These are phyloP conservation scores for Rhizophora mangle DNA, from an alignment of 345 rosid genomes.

Conservation along the genomic window DNA sequence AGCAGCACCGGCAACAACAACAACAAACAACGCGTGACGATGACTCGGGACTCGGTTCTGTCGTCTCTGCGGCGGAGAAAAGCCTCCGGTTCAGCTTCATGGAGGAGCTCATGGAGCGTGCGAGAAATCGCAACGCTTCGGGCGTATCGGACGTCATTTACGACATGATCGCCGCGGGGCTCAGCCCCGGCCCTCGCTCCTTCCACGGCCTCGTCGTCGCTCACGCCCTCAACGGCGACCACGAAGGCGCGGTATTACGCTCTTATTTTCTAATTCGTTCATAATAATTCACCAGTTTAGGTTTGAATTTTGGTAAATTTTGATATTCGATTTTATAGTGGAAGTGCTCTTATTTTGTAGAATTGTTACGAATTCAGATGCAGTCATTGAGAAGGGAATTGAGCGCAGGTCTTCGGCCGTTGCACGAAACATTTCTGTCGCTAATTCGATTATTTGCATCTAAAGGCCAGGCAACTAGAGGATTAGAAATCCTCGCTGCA, in stretches of 20 bases:
- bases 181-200: slow-evolving; percentile 87
- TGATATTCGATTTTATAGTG: too few species aligned
- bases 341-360: too few species aligned
- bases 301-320: neutral
- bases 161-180: slow-evolving; percentile 96
- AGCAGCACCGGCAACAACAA: slow-evolving; percentile 2
- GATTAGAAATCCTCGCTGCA: slow-evolving; percentile 70
- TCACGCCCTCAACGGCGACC: slow-evolving; percentile 62
- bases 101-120: slow-evolving; percentile 90
- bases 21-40: neutral
- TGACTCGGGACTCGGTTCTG: neutral
- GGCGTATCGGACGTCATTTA: slow-evolving; percentile 78
- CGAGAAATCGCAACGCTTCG: slow-evolving; percentile 58
- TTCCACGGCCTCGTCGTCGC: slow-evolving; percentile 88
- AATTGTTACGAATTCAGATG: slow-evolving; percentile 46
- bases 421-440: slow-evolving; percentile 77
- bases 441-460: slow-evolving; percentile 68
- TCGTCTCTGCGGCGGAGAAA: slow-evolving; percentile 60
- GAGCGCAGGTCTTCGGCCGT: slow-evolving; percentile 72
- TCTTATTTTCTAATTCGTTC: neutral
- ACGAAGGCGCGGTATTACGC: slow-evolving; percentile 72
- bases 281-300: too few species aligned
- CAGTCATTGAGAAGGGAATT: slow-evolving; percentile 81
- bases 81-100: slow-evolving; percentile 74
- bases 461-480: slow-evolving; percentile 65